A percentile compares a stretch with the other conserved stretches of the same genome.
These are phyloP conservation scores for Neoboletus brunneissimus DNA, from an alignment of 768 basidiomycete species.

Conservation along the genomic window DNA sequence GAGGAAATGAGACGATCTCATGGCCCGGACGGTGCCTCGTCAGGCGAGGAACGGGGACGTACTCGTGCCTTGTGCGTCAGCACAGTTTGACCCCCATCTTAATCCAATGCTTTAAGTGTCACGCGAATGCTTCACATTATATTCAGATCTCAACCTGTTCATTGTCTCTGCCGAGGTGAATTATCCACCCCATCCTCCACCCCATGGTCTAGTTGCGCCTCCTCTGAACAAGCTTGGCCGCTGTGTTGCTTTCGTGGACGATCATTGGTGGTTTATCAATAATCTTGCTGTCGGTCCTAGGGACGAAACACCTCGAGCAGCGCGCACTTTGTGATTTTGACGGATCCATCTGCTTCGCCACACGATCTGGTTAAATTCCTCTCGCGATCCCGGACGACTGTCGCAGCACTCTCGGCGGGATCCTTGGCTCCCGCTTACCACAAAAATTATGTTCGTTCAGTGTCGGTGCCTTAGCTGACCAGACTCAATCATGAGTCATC, in stretches of 20 bases:
- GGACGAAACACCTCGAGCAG: too few species aligned
- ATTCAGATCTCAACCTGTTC: neutral
- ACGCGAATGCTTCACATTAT: neutral
- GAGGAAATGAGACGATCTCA: neutral
- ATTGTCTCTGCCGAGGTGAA: neutral
- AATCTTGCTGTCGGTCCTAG: too few species aligned
- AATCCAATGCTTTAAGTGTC: neutral
- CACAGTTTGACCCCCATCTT: neutral
- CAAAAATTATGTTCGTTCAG: neutral
- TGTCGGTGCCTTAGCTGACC: neutral
- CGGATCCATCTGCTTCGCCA: too few species aligned
- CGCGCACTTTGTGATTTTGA: too few species aligned
- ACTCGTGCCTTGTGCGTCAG: too few species aligned
- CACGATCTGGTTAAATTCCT: neutral
- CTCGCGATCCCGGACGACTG: neutral
- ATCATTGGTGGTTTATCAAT: too few species aligned
- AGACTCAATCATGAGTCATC: neutral
- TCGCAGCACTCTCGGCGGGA: neutral
- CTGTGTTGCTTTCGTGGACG: neutral
- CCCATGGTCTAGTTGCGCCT: neutral
- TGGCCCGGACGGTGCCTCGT: too few species aligned
- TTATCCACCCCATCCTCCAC: neutral
- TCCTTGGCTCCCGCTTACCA: neutral
- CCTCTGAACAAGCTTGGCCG: neutral
- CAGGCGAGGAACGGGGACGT: too few species aligned